Evolutionary conservation across 2,329 filamentous ascomycete genomes (phyloP).

Genomic region (Colletotrichum salicis): DNA sequence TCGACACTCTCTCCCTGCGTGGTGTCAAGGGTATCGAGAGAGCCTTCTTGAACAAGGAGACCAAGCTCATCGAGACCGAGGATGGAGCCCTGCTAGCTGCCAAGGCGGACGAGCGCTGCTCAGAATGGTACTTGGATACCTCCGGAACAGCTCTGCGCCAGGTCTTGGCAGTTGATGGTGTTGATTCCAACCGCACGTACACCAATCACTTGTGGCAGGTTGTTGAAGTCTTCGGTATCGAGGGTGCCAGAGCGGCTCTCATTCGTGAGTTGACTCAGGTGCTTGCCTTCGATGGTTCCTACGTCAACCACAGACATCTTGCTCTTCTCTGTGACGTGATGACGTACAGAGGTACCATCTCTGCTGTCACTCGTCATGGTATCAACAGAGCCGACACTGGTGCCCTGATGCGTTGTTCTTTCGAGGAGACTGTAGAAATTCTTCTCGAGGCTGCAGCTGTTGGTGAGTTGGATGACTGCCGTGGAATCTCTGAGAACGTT

Average conservation of each 20-base stretch:
- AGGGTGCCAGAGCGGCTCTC: constrained; percentile 87
- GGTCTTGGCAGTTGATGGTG: constrained; percentile 86
- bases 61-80: constrained; percentile 71
- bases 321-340: constrained; percentile 96
- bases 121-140: constrained; percentile 96
- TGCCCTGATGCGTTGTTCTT: constrained; percentile 98
- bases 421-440: constrained; percentile 99
- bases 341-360: constrained; percentile 93
- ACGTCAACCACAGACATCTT: constrained; percentile 98
- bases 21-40: constrained; percentile 89
- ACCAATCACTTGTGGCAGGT: constrained; percentile 97
- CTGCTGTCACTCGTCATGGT: constrained; percentile 96
- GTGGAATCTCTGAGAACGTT: constrained; percentile 97
- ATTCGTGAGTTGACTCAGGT: constrained; percentile 91
- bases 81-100: constrained; percentile 80
- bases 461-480: constrained; percentile 96
- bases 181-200: constrained; percentile 86
- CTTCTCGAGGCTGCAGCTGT: constrained; percentile 93
- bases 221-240: constrained; percentile 94
- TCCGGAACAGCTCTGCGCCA: constrained; percentile 87
- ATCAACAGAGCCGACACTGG: constrained; percentile 98
- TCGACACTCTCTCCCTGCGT: constrained; percentile 90
- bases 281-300: constrained; percentile 97
- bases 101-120: constrained; percentile 79
- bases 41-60: constrained; percentile 90